phyloP scores from a whole-genome alignment of 768 basidiomycete genomes.

The Gloeophyllum trabeum region DNA sequence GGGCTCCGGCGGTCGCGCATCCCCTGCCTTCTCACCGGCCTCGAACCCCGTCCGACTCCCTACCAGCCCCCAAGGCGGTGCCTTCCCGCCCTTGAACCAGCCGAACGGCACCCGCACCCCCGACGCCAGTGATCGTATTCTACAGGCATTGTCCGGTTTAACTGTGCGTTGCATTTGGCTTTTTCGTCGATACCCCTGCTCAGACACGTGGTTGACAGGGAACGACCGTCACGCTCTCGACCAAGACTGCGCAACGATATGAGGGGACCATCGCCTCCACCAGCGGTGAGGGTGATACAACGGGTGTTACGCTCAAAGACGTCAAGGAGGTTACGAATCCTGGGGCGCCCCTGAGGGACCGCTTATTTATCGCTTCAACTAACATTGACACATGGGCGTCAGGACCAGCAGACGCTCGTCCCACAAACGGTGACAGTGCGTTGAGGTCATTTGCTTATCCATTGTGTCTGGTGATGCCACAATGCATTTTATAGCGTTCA shows the following conservation, averaged over 20 bases:
- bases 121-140: constrained; percentile 35
- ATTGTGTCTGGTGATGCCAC: not conserved
- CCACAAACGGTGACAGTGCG: constrained; percentile 65
- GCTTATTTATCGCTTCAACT: constrained; percentile 54
- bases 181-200: constrained; percentile 8
- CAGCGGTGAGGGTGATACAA: constrained; percentile 49
- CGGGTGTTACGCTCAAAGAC: constrained; percentile 67
- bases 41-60: constrained; percentile 28
- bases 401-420: constrained; percentile 61
- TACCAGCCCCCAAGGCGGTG: constrained; percentile 20
- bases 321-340: constrained; percentile 62
- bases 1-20: constrained; percentile 49
- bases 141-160: constrained; percentile 57
- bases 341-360: constrained; percentile 60
- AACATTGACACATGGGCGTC: constrained; percentile 69
- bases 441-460: constrained; percentile 7
- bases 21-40: constrained; percentile 58
- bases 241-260: constrained; percentile 60
- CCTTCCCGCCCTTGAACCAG: constrained; percentile 17
- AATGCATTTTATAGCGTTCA: constrained; percentile 44
- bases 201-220: constrained; percentile 34
- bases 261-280: constrained; percentile 64
- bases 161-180: constrained; percentile 38
- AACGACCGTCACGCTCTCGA: constrained; percentile 65
- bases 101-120: constrained; percentile 30